Evolutionary conservation across 345 rosid species (phyloP).

Genomic region (Euphorbia peplus): DNA sequence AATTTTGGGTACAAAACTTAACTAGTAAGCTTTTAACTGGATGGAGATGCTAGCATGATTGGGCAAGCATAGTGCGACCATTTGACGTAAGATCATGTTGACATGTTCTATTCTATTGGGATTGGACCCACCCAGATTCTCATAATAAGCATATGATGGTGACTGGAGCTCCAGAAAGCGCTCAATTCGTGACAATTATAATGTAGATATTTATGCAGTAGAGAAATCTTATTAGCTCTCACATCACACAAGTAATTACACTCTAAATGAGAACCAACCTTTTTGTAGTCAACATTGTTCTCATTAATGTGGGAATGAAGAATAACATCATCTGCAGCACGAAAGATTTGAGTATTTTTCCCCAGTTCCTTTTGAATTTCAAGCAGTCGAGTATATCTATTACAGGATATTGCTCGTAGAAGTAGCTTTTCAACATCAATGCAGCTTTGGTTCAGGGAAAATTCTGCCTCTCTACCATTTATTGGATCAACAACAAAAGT

Average conservation of each 20-base stretch:
- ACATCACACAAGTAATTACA: background rate
- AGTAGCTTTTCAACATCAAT: conserved; percentile 89
- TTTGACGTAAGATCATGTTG: no score
- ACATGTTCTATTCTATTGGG: no score
- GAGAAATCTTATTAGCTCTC: background rate
- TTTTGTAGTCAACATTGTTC: conserved; percentile 42
- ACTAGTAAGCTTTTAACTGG: background rate
- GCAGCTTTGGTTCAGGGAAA: conserved; percentile 76
- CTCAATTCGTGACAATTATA: background rate
- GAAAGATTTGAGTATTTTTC: conserved; percentile 63
- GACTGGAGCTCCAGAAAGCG: no score
- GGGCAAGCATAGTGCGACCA: no score
- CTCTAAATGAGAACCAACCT: conserved; percentile 36
- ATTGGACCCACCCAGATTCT: no score
- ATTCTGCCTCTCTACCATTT: conserved; percentile 76
- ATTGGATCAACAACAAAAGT: conserved; percentile 80
- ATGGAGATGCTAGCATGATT: no score
- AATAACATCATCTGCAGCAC: conserved; percentile 61
- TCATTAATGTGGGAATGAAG: conserved; percentile 57
- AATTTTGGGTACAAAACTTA: background rate
- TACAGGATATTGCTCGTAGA: conserved; percentile 81
- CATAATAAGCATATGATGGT: no score
- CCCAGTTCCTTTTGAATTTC: conserved; percentile 87
- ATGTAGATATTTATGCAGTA: background rate
- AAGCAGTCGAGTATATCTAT: conserved; percentile 85